Conservation (phyloP, 2,329 filamentous ascomycete genomes). For the Annulohypoxylon truncatum region DNA sequence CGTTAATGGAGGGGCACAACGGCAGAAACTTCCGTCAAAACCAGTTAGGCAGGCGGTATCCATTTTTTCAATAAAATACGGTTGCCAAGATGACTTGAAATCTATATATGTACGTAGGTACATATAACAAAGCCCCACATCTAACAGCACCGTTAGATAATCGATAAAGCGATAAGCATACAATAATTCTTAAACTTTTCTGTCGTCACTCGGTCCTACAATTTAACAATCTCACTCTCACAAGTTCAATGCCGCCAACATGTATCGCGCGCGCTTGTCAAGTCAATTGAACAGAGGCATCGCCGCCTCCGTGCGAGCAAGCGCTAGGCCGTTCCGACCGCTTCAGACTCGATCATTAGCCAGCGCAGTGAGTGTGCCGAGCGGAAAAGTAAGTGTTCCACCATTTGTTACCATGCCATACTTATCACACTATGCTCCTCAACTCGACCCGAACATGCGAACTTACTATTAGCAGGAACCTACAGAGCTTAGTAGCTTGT, state of each 20-base stretch:
- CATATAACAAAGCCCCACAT: not conserved
- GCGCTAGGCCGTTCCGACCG: constrained; percentile 29
- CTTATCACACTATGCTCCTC: not conserved
- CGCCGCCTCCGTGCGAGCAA: constrained; percentile 37
- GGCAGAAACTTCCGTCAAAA: constrained; percentile 13
- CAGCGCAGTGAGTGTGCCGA: constrained; percentile 43
- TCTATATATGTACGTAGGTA: no score
- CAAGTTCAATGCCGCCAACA: constrained; percentile 37
- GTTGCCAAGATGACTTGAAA: constrained; percentile 6
- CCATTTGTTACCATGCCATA: not conserved
- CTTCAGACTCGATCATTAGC: constrained; percentile 41
- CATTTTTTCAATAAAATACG: not conserved
- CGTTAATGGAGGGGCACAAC: constrained; percentile 25
- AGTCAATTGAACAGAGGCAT: constrained; percentile 42
- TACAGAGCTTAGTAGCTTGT: constrained; percentile 86
- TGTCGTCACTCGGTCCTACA: constrained; percentile 32
- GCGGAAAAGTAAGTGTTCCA: constrained; percentile 38
- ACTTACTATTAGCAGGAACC: constrained; percentile 72
- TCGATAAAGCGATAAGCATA: constrained; percentile 17
- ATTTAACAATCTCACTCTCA: not conserved
- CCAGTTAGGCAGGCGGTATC: constrained; percentile 16
- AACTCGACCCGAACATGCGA: not conserved
- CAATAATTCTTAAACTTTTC: constrained; percentile 33
- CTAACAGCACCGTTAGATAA: constrained; percentile 12
- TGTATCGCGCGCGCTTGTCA: constrained; percentile 47